These are phyloP conservation scores for Lentinus tigrinus DNA, from an alignment of 768 basidiomycete genomes.

Conservation along the genomic window DNA sequence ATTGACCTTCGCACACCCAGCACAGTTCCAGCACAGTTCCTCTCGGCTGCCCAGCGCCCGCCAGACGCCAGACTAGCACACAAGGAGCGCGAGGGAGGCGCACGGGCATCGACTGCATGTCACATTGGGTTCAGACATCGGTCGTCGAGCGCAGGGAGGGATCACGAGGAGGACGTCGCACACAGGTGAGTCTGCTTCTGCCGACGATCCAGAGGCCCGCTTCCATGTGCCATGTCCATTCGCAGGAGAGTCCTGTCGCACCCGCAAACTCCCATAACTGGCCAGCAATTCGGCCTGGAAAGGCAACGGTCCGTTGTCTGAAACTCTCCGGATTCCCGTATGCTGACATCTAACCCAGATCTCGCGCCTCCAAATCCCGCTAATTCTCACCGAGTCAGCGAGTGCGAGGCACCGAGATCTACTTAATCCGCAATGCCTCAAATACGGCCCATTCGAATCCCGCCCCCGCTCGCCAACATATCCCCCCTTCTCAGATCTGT, in stretches of 20 bases:
- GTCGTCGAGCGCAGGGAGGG: slow-evolving; percentile 7
- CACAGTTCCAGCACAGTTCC: too few species aligned
- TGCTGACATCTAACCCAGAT: slow-evolving; percentile 13
- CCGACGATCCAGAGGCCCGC: slow-evolving; percentile 20
- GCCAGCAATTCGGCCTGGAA: slow-evolving; percentile 10
- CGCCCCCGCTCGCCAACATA: slow-evolving; percentile 34
- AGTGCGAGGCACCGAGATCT: slow-evolving; percentile 33
- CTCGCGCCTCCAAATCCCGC: slow-evolving; percentile 15
- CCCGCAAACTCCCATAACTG: slow-evolving; percentile 12
- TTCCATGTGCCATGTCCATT: slow-evolving; percentile 14
- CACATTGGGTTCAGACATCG: slow-evolving; percentile 3
- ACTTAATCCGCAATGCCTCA: slow-evolving; percentile 19
- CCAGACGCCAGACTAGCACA: not conserved
- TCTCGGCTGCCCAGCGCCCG: not conserved
- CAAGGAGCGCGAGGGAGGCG: not conserved
- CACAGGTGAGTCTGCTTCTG: slow-evolving; percentile 19
- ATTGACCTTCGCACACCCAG: too few species aligned
- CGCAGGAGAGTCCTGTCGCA: slow-evolving; percentile 11
- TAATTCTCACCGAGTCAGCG: slow-evolving; percentile 44
- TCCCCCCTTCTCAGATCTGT: slow-evolving; percentile 42
- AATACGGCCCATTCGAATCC: slow-evolving; percentile 34
- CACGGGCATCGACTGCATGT: not conserved
- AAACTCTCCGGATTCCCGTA: slow-evolving; percentile 19
- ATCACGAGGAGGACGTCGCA: slow-evolving; percentile 13
- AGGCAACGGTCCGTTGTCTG: slow-evolving; percentile 13